These are phyloP conservation scores for Botrytis pseudocinerea DNA, from an alignment of 2,329 filamentous ascomycete species.

Conservation along the genomic window DNA sequence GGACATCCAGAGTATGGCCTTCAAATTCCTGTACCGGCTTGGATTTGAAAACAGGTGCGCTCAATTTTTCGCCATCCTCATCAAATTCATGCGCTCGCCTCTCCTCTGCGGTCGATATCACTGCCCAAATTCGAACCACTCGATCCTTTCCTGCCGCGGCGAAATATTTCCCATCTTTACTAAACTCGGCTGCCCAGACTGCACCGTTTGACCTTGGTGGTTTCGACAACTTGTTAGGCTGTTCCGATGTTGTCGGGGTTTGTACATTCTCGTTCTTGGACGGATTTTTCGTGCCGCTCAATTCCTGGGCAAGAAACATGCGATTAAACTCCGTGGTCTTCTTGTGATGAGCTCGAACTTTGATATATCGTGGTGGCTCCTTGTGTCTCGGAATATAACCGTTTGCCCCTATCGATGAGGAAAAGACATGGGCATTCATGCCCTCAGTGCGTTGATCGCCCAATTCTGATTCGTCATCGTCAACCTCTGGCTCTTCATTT, in stretches of 20 bases:
- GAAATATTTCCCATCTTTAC: slow-evolving; percentile 84
- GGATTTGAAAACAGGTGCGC: slow-evolving; percentile 84
- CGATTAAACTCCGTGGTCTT: slow-evolving; percentile 79
- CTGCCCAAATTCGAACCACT: slow-evolving; percentile 83
- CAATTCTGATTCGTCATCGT: slow-evolving; percentile 67
- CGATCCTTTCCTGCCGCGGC: slow-evolving; percentile 91
- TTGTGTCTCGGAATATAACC: slow-evolving; percentile 86
- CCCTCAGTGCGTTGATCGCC: slow-evolving; percentile 72
- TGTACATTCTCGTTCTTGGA: slow-evolving; percentile 39
- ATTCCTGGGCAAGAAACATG: slow-evolving; percentile 88
- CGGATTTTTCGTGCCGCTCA: slow-evolving; percentile 59
- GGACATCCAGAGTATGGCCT: slow-evolving; percentile 80
- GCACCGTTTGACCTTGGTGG: slow-evolving; percentile 53
- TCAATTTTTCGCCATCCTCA: slow-evolving; percentile 68
- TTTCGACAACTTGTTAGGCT: slow-evolving; percentile 34
- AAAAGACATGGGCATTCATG: slow-evolving; percentile 80
- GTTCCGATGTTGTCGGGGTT: slow-evolving; percentile 31
- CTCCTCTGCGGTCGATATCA: slow-evolving; percentile 80
- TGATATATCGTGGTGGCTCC: slow-evolving; percentile 87
- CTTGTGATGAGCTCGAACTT: slow-evolving; percentile 78
- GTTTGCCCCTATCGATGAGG: slow-evolving; percentile 65
- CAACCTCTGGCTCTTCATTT: slow-evolving; percentile 57
- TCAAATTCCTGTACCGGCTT: slow-evolving; percentile 77
- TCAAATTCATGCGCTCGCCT: slow-evolving; percentile 72
- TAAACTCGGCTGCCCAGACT: slow-evolving; percentile 92